Base-by-base conservation (phyloP, 2,329 filamentous ascomycete genomes). In the Hypoxylon sp. region DNA sequence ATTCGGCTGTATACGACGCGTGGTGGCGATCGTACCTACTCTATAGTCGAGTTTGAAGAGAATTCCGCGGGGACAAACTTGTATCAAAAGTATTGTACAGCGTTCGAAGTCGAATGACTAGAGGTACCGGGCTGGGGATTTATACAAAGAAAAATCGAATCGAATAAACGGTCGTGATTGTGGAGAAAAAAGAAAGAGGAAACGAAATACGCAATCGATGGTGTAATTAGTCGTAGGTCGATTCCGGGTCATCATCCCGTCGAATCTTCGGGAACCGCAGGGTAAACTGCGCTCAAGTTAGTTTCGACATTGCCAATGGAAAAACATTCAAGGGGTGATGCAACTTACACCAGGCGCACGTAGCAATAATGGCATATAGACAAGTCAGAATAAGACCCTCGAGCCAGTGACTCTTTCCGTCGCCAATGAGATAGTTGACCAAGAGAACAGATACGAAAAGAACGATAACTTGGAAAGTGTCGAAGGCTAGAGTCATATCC, bases 391-490 rank as follows among this genome's bases (percentile, higher is more conserved):
- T 79, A 63, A 88, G 87, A 2, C 92, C 92, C 76, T 95, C 92
- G 0, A 94, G 83, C 80, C 92, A 95, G 71, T 94, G 92, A 65
- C 89, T 93, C 75, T 92, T 87, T 28, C 92, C 93, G 71, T 96
- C 92, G 19, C 89, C 84, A 50, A 96, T 92, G 44, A 97, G 79
- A 74, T 96, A 97, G 75, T 96, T 97, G 60, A 94, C 91, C 32
- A 97, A 84, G 43, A 97, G 86, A 0, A 92, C 91, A 1, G 92
- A 89, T 11, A 95, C 91, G 70, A 97, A 96, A 41, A 97, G 80
- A 41, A 91, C 89, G 20, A 93, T 90, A 13, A 97, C 89, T 79
- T 97, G 92, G 81, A 97, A 97, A 0, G 89, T 89, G 73, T 96
- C 92, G 75, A 97, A 95, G 75, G 90, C 90, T 4, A 97, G 84